Conservation (phyloP, 331 rosid genomes). For the Malus hybrid region DNA sequence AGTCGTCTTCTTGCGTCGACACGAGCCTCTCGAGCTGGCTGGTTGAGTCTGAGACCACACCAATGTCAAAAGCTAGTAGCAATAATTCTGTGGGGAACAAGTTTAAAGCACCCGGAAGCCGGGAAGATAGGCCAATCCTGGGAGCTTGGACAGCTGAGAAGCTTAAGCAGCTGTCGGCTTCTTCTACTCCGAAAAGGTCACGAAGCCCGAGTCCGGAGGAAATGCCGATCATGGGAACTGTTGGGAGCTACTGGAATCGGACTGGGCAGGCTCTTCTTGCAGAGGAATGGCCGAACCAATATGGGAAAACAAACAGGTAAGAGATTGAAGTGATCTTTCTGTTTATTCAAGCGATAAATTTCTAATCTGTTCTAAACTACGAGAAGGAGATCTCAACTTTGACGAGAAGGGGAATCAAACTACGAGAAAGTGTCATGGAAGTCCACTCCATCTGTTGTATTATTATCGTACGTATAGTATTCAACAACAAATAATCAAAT, state of each 20-base stretch:
- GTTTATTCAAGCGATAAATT: neutral
- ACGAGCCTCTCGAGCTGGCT: constrained; percentile 88
- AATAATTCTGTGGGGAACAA: constrained; percentile 28
- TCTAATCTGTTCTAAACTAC: too few species aligned
- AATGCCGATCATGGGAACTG: constrained; percentile 52
- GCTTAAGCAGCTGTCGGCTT: constrained; percentile 28
- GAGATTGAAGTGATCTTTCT: neutral
- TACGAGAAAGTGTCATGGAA: constrained; percentile 4
- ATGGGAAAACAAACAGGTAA: constrained; percentile 11
- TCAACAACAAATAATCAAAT: neutral
- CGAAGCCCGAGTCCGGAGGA: constrained; percentile 44
- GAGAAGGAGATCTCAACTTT: too few species aligned
- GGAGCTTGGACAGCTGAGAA: constrained; percentile 54
- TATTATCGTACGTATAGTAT: too few species aligned
- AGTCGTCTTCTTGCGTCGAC: constrained; percentile 29
- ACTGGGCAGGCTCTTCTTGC: constrained; percentile 32
- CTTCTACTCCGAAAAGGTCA: constrained; percentile 28
- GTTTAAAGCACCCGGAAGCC: constrained; percentile 19
- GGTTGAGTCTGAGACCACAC: constrained; percentile 45
- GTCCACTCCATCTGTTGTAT: constrained; percentile 11
- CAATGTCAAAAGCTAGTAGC: constrained; percentile 17
- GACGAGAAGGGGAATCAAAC: neutral
- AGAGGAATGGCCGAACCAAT: constrained; percentile 3
- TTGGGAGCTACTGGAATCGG: constrained; percentile 78
- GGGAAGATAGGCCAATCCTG: constrained; percentile 49